Evolutionary conservation across 257 asterid species (phyloP).

Genomic region (Solanum lignicaule): DNA sequence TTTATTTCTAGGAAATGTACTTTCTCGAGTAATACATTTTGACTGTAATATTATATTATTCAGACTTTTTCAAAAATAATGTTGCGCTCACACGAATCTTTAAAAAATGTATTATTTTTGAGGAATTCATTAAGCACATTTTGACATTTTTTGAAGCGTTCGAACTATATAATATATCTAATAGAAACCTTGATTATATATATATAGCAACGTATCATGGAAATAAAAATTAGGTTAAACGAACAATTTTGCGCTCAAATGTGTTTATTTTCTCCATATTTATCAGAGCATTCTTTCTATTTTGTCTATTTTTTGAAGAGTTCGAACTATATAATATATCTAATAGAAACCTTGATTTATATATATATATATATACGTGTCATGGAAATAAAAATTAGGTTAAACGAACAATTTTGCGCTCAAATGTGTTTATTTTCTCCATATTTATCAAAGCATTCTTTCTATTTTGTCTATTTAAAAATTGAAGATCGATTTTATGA

Average conservation of each 20-base stretch:
- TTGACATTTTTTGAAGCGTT: not conserved
- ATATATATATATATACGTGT: not conserved
- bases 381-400: not conserved
- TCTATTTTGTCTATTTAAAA: not conserved
- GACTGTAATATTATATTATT: not conserved
- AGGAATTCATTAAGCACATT: too few species aligned
- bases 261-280: not conserved
- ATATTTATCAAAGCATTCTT: not conserved
- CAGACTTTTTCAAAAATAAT: not conserved
- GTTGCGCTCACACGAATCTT: rapidly evolving
- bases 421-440: not conserved
- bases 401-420: not conserved
- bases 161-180: not conserved
- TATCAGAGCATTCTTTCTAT: not conserved
- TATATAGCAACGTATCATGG: not conserved
- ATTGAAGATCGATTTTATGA: not conserved
- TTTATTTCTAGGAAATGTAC: not conserved
- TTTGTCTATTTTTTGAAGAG: not conserved
- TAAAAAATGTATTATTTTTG: too few species aligned
- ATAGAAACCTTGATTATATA: not conserved
- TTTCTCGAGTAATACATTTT: not conserved
- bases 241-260: not conserved
- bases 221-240: not conserved
- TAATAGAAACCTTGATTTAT: not conserved
- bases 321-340: not conserved